Base-by-base conservation (phyloP, 352 stramenopile species). In the Pythium scleroteichum region DNA sequence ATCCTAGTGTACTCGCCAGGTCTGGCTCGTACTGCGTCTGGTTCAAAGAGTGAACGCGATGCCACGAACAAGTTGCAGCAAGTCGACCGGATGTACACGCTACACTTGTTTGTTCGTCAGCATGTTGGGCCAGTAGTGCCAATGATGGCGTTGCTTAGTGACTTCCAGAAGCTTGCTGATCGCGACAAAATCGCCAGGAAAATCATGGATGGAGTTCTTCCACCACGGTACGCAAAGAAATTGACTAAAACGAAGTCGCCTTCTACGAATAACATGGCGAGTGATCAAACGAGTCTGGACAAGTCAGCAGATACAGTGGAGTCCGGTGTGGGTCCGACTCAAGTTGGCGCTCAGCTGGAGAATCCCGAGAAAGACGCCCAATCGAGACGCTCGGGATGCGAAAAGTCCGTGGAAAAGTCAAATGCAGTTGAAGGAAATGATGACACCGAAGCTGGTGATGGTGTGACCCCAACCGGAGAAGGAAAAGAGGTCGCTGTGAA, bases 1-100 rank as follows among this genome's bases (percentile, higher is more conserved):
- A 59, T 83, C 3, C n/a, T 27, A 3, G 59, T 80, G 13, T 56
- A 59, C 23, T 66, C 47, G 1, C 24, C 42, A 4, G 41, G 40
- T 7, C 33, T 69, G 1, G 7, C 19, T 41, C 59, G 26, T 6
- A 58, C 38, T 1, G 53, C 59, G 1, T 13, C 22, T 8, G 66
- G 39, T 40, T 12, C 22, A 1, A 69, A 74, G 67, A 56, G 50
- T 26, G 72, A 86, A 53, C 82, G 83, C 27, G 71, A 76, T 0
- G 73, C 78, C 1, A 65, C 59, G 12, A 40, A 51, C 17, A 86
- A 79, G 40, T 52, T 94, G 19, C 71, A 87, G 46, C 83, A 93
- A 54, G 82, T 93, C 20, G 85, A 94, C 23, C 75, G 75, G 5
- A 83, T 94, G 76, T 82, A 71, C 19, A 66, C 61, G 27, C n/a